These are phyloP conservation scores for Boletus coccyginus DNA, from an alignment of 768 basidiomycete genomes.

Conservation along the genomic window DNA sequence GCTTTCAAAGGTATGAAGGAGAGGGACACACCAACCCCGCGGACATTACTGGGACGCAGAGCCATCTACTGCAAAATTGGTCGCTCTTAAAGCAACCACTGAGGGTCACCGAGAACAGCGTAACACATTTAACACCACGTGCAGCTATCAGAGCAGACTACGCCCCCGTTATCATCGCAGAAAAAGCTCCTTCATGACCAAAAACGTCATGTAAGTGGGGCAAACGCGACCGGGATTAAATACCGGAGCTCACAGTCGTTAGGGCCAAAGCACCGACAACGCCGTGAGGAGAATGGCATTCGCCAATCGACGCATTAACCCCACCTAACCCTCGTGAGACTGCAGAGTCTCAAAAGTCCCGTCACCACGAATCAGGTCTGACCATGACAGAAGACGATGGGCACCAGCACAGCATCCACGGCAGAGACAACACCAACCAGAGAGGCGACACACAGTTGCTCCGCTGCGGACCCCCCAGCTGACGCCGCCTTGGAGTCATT, in stretches of 20 bases:
- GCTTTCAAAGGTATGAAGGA: not conserved
- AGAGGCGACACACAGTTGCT: constrained; percentile 48
- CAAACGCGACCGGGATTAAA: not conserved
- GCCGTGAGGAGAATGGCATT: not conserved
- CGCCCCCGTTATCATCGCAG: not conserved
- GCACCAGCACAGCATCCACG: not conserved
- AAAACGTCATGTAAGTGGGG: not conserved
- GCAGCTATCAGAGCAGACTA: not conserved
- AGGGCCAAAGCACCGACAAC: not conserved
- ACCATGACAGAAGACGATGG: not conserved
- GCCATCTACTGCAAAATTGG: not conserved
- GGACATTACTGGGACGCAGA: not conserved
- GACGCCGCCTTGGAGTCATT: constrained; percentile 47
- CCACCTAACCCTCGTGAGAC: not conserved
- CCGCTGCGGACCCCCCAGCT: constrained; percentile 30
- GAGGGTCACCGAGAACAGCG: not conserved
- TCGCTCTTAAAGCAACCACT: not conserved
- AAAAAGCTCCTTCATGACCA: not conserved
- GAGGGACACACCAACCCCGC: not conserved
- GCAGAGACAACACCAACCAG: not conserved
- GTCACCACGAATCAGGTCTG: too few relatives aligned
- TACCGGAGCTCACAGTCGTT: not conserved
- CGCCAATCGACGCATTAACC: not conserved
- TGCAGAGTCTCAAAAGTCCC: too few relatives aligned
- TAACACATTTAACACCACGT: not conserved